Evolutionary conservation across 495 filamentous ascomycete genomes (phyloP), one percentile per base, ranked within the genome.

Genomic region (Elaphomyces granulatus): DNA sequence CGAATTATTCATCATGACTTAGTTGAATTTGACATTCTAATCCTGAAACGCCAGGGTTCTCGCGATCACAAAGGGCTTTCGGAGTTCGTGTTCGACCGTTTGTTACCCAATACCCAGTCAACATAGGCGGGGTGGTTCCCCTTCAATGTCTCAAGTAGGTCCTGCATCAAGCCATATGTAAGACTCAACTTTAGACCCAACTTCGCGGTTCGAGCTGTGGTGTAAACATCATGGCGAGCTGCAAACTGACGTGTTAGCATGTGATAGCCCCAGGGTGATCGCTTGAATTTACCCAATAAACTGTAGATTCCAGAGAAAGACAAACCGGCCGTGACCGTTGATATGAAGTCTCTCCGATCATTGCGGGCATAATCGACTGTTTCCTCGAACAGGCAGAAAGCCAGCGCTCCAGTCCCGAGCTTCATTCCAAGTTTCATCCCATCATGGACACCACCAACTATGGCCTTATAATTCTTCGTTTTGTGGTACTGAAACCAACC

Each of bases 401-500:
- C 75, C 53, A 44, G 67, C 60, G 38, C 72, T 66, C 81, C 84
- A 74, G 36, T 60, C 12, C 67, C 70, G 10, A 93, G 54, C 50
- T 71, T 80, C n/a, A 58, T 52, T 3, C 81, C 88, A 72, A 86
- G 79, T 49, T 72, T 78, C 31, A 82, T 38, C 0, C 84, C 92
- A 52, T 87, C 83, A 45, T 71, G 72, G 9, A 87, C 58, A 0
- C 79, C 90, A 2, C 81, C 83, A 8, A 78, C 68, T 36, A 79
- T 71, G 4, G 78, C 61, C 41, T 82, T 72, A 62, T 96, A 95
- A 55, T 94, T 95, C 62, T 96, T 96, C 50, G 75, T 83, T 60
- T 94, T 95, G 60, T 96, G 92, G 55, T 98, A 98, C 19, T 95
- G 74, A 54, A 85, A 98, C 90, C 90, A 98, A 20, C 85, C 90